Evolutionary conservation across 73 alveolate species (phyloP).

Genomic region (Effrenium voratum): DNA sequence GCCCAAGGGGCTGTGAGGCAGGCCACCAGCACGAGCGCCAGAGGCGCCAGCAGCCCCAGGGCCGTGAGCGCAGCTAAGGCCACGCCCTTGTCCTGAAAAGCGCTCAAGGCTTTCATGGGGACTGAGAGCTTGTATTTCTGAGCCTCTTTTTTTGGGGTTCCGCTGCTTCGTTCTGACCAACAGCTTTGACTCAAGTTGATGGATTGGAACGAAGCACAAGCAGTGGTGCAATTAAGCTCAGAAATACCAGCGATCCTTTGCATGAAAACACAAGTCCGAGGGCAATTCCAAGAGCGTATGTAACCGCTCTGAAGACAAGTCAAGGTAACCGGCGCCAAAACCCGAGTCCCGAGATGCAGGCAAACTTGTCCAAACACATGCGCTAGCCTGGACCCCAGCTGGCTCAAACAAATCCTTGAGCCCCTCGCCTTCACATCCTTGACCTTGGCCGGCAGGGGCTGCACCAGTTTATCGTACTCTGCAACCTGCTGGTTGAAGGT

Average conservation of each 20-base stretch:
- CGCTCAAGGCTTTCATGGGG: no score
- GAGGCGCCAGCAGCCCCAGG: slow-evolving; percentile 43
- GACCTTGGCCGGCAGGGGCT: slow-evolving; percentile 39
- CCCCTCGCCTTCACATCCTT: slow-evolving; percentile 1
- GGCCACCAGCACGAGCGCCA: slow-evolving; percentile 71
- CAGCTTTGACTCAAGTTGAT: not conserved
- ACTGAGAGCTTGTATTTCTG: no score
- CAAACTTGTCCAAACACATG: not conserved
- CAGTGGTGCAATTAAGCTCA: not conserved
- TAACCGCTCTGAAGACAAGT: not conserved
- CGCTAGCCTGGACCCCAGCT: not conserved
- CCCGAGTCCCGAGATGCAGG: not conserved
- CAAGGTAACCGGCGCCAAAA: not conserved
- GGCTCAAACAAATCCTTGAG: not conserved
- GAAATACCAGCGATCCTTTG: not conserved
- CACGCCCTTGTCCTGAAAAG: slow-evolving; percentile 35
- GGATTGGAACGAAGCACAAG: not conserved
- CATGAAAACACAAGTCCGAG: not conserved
- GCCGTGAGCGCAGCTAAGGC: slow-evolving; percentile 28
- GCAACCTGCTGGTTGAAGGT: slow-evolving; percentile 51
- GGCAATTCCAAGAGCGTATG: not conserved
- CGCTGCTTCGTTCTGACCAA: no score
- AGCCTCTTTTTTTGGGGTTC: not conserved
- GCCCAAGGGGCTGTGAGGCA: slow-evolving; percentile 19
- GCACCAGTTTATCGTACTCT: slow-evolving; percentile 24